These are phyloP conservation scores for Neonectria sp. DNA, from an alignment of 2,329 filamentous ascomycete species.

Conservation along the genomic window DNA sequence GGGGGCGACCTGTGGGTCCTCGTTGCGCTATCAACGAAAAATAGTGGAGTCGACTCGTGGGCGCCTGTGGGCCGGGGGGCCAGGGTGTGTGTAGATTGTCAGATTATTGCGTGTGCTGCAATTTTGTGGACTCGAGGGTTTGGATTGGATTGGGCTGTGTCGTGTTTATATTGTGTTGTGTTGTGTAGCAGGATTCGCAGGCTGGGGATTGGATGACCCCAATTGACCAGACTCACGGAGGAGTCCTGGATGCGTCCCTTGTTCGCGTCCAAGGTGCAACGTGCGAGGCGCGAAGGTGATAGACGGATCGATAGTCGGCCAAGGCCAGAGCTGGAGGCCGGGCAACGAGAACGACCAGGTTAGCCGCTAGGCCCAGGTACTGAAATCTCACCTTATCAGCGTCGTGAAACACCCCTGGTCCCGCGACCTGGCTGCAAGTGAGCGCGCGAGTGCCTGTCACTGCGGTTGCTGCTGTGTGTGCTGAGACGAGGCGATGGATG, in stretches of 20 bases:
- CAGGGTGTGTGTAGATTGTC: constrained; percentile 20
- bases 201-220: constrained; percentile 23
- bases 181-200: constrained; percentile 19
- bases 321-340: constrained; percentile 22
- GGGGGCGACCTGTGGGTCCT: constrained; percentile 16
- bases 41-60: constrained; percentile 38
- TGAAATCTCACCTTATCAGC: constrained; percentile 44
- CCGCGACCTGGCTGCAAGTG: constrained; percentile 25
- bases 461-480: constrained; percentile 10
- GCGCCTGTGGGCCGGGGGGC: constrained; percentile 31
- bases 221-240: constrained; percentile 15
- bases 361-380: constrained; percentile 35
- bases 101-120: constrained; percentile 31
- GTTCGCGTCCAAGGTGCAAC: constrained; percentile 6
- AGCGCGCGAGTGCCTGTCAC: constrained; percentile 21
- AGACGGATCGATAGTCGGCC: background rate
- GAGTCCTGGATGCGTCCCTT: background rate
- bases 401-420: constrained; percentile 40
- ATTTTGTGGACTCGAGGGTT: constrained; percentile 26
- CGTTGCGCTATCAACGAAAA: constrained; percentile 31
- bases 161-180: background rate
- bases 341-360: constrained; percentile 34
- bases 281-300: background rate
- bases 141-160: constrained; percentile 13
- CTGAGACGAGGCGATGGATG: constrained; percentile 26